phyloP scores from a whole-genome alignment of 108 stramenopile species.

The Mayamaea pseudoterrestris region DNA sequence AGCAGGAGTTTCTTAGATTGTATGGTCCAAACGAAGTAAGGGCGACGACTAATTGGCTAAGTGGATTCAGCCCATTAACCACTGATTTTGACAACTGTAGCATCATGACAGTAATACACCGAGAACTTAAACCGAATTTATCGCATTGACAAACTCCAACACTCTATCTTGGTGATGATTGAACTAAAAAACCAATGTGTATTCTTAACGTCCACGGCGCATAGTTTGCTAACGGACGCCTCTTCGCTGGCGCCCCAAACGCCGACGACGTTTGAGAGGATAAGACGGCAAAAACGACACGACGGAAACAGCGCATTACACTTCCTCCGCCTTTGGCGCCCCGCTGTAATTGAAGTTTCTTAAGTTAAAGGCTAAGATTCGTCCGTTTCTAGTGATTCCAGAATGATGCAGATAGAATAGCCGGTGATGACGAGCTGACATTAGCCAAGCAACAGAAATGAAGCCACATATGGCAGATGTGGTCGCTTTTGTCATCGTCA shows the following conservation, averaged over 20 bases:
- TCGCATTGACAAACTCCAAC: not conserved
- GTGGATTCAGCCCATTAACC: slow-evolving; percentile 66
- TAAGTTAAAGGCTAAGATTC: too few species aligned
- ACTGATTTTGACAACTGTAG: slow-evolving; percentile 76
- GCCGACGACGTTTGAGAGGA: not conserved
- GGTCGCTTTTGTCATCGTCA: too few species aligned
- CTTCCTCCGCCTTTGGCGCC: too few species aligned
- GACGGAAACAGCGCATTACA: not conserved
- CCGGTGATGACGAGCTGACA: too few species aligned
- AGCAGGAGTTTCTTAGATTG: slow-evolving; percentile 46
- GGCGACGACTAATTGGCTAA: slow-evolving; percentile 61
- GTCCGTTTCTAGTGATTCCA: too few species aligned
- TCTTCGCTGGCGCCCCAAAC: not conserved
- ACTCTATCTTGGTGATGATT: too few species aligned
- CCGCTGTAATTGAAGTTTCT: too few species aligned
- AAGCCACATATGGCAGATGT: too few species aligned
- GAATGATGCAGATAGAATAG: too few species aligned
- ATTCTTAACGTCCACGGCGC: too few species aligned
- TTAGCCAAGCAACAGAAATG: too few species aligned
- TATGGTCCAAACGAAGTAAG: slow-evolving; percentile 47
- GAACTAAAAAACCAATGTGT: too few species aligned
- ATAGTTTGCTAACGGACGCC: not conserved
- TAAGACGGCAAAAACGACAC: not conserved
- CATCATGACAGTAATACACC: slow-evolving; percentile 35
- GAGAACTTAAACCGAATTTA: not conserved